Conservation (phyloP, 257 asterid species). For the Rauvolfia tetraphylla region DNA sequence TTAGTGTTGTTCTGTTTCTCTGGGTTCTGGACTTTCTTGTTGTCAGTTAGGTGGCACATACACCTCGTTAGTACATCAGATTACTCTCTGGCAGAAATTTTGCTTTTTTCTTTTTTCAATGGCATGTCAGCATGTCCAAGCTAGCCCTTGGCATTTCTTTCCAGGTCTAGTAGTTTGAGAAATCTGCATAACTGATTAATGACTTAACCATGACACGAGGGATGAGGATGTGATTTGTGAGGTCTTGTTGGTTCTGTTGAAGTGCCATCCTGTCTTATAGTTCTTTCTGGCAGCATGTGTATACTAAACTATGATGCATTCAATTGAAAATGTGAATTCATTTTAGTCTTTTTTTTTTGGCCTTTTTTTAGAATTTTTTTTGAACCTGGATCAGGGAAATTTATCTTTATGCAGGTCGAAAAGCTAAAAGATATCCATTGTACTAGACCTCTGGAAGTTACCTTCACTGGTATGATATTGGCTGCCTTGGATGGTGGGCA, state of each 20-base stretch:
- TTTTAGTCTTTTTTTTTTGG: background rate
- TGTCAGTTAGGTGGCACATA: background rate
- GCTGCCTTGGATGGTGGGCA: constrained; percentile 86
- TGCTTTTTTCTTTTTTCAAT: no score
- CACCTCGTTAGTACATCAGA: background rate
- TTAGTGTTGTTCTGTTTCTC: constrained; percentile 20
- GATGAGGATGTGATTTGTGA: background rate
- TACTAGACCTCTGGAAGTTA: constrained; percentile 61
- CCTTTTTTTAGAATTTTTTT: background rate
- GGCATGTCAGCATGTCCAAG: no score
- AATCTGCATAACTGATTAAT: background rate
- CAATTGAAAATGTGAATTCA: background rate
- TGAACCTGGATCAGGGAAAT: background rate
- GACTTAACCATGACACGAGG: background rate
- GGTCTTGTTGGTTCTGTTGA: background rate
- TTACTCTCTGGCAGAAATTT: background rate
- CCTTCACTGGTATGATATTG: constrained; percentile 82
- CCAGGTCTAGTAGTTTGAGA: background rate
- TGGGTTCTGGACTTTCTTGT: background rate
- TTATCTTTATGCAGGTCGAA: constrained; percentile 51
- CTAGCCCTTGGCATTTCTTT: background rate
- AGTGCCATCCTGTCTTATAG: background rate
- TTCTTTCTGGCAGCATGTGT: background rate
- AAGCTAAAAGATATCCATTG: constrained; percentile 47
- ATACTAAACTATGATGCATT: background rate